Evolutionary conservation across 2,329 filamentous ascomycete species (phyloP).

Genomic region (Trichophaea hybrida): DNA sequence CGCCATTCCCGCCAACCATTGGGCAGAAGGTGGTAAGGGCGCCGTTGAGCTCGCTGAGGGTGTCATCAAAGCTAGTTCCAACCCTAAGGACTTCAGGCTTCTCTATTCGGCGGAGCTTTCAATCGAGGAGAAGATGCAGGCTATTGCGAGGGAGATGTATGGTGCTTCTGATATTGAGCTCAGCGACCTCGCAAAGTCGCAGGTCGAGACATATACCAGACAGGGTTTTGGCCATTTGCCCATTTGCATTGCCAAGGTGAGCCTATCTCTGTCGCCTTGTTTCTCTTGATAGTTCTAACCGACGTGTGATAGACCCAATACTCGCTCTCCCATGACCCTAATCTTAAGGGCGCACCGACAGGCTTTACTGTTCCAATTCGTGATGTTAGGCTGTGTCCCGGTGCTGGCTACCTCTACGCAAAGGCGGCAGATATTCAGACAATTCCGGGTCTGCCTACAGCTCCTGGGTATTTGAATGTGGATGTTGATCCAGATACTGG

Average conservation of each 20-base stretch:
- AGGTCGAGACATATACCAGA: constrained; percentile 85
- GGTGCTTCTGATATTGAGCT: constrained; percentile 81
- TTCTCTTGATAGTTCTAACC: not conserved
- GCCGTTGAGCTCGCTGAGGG: constrained; percentile 78
- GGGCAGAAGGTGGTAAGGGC: constrained; percentile 85
- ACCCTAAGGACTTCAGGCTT: constrained; percentile 75
- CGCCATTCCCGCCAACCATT: constrained; percentile 88
- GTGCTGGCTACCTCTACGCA: constrained; percentile 88
- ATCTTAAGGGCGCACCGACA: constrained; percentile 83
- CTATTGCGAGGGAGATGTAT: constrained; percentile 87
- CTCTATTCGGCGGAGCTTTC: constrained; percentile 67
- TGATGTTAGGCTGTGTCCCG: constrained; percentile 85
- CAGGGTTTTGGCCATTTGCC: constrained; percentile 88
- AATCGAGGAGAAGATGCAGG: constrained; percentile 79
- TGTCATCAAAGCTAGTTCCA: constrained; percentile 67
- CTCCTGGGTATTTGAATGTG: constrained; percentile 83
- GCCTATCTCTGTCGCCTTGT: not conserved
- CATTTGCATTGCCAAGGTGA: constrained; percentile 75
- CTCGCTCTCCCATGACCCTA: constrained; percentile 81
- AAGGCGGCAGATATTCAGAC: constrained; percentile 96
- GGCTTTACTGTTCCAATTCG: constrained; percentile 91
- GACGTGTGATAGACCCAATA: constrained; percentile 59
- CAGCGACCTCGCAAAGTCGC: constrained; percentile 84
- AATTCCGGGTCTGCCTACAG: constrained; percentile 87
- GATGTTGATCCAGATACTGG: constrained; percentile 63